Base-by-base conservation (phyloP, 176 grass and related monocot species). In the Musa troglodytarum region DNA sequence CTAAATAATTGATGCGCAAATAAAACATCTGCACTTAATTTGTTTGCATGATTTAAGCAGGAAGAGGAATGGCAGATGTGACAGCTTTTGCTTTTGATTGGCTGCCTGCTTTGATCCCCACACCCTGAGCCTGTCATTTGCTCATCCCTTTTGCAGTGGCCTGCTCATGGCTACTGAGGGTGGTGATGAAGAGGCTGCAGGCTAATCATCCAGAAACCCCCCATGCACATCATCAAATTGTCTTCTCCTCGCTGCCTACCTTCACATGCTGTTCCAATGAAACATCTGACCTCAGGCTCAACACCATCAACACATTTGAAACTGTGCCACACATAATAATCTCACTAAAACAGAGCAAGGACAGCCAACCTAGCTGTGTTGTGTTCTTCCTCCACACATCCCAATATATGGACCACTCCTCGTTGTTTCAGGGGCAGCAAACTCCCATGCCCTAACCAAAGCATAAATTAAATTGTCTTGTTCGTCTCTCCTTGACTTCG, bases 121-220 rank as follows among this genome's bases (percentile, higher is more conserved):
- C 22, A 65, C 26, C 26, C 63, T 15, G 63, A 65, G 21, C 22
- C 63, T 65, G 63, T 26, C 63, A 65, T 65, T 65, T 65, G 63
- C 24, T 65, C 22, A 65, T 65, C 6, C 13, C 10, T 65, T 4
- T 20, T 12, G 23, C 26, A 11, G 3, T 7, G 20, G 10, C 17
- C 22, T 23, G 10, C 1, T 63, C 21, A 65, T 11, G 22, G 17
- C 63, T 9, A 20, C 17, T n/a, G 58, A 62, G 58, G 24, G 63
- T 20, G 19, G 23, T 12, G 4, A 20, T 43, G 34, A 43, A 43
- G 3, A 11, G 23, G 23, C 11, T 11, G 13, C 63, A 24, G 8
- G 14, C 63, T 26, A 65, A 65, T 65, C 63, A 65, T 65, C 26
- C 63, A 13, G 34, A 43, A 65, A 28, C 9, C 24, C 63, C 63